These are phyloP conservation scores for Verruconis gallopava DNA, from an alignment of 2,329 filamentous ascomycete genomes.

Conservation along the genomic window DNA sequence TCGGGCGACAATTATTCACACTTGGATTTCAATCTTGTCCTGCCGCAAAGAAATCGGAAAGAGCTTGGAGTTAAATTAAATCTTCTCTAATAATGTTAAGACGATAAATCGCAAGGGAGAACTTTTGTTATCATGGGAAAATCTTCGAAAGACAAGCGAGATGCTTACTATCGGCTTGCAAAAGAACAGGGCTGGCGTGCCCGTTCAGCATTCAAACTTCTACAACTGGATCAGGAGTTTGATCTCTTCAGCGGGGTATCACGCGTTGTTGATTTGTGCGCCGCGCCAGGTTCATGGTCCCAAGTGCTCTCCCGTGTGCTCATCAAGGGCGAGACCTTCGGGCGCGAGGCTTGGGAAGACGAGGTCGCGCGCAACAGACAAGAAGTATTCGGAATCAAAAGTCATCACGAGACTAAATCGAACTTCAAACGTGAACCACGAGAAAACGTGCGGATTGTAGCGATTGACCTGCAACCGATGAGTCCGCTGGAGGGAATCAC, in stretches of 20 bases:
- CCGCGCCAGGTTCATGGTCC: slow-evolving; percentile 92
- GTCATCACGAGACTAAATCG: slow-evolving; percentile 12
- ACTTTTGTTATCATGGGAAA: slow-evolving; percentile 58
- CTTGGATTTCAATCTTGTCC: too few species aligned
- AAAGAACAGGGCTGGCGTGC: slow-evolving; percentile 99
- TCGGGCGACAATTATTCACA: too few species aligned
- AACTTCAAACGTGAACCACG: slow-evolving; percentile 29
- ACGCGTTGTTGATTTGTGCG: slow-evolving; percentile 88
- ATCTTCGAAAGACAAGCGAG: slow-evolving; percentile 96
- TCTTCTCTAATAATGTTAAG: too few species aligned
- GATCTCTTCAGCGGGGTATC: slow-evolving; percentile 84
- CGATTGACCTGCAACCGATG: slow-evolving; percentile 94
- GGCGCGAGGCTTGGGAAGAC: slow-evolving; percentile 75
- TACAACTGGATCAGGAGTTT: slow-evolving; percentile 94
- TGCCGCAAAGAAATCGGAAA: too few species aligned
- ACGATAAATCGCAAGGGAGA: too few species aligned
- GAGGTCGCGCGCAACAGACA: slow-evolving; percentile 55
- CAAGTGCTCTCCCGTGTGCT: slow-evolving; percentile 88
- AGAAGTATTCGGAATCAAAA: slow-evolving; percentile 35
- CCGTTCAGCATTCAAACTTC: slow-evolving; percentile 88
- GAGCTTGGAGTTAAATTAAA: too few species aligned
- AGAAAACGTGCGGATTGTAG: slow-evolving; percentile 79
- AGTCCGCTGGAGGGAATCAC: slow-evolving; percentile 84
- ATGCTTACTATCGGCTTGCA: slow-evolving; percentile 92
- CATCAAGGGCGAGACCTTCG: slow-evolving; percentile 87